Percentiles rank a stretch among this genome's conserved stretches.
phyloP scores from a whole-genome alignment of 129 eudicot genomes.

The Tanacetum coccineum region DNA sequence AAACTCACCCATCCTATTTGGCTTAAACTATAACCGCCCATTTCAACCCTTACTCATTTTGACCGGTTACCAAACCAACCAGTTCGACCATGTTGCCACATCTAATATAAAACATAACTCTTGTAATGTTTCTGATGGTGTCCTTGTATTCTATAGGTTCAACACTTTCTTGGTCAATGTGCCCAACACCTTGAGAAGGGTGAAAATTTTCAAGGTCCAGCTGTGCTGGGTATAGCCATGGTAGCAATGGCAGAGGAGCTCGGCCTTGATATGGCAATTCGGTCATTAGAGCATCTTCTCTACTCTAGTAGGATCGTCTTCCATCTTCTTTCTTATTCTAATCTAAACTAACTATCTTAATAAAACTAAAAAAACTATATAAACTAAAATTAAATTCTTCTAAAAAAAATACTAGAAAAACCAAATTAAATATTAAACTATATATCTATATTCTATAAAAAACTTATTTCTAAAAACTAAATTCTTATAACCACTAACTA shows the following conservation, averaged over 20 bases:
- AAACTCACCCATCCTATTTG: not conserved
- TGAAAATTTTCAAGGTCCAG: constrained; percentile 95
- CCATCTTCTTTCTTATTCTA: too few relatives aligned
- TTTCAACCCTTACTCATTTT: not conserved
- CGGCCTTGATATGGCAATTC: constrained; percentile 97
- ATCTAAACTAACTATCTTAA: too few relatives aligned
- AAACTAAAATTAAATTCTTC: too few relatives aligned
- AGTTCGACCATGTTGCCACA: not conserved
- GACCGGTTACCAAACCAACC: not conserved
- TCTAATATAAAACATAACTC: not conserved
- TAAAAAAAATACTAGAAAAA: too few relatives aligned
- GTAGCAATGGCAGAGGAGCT: constrained; percentile 97
- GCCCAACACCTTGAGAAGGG: constrained; percentile 96
- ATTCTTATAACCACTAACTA: too few relatives aligned
- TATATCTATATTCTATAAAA: too few relatives aligned
- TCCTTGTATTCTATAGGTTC: constrained; percentile 54
- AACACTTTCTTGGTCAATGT: constrained; percentile 94
- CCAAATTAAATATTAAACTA: too few relatives aligned
- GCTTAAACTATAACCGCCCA: not conserved
- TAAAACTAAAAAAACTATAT: too few relatives aligned
- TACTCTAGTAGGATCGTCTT: too few relatives aligned
- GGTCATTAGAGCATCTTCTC: constrained; percentile 89
- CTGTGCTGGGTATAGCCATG: constrained; percentile 99
- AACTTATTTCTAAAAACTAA: too few relatives aligned
- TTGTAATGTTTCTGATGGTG: constrained; percentile 17